Evolutionary conservation across 176 grass and related monocot genomes (phyloP), one percentile per base, ranked within the genome.

Genomic region (Olyra latifolia): DNA sequence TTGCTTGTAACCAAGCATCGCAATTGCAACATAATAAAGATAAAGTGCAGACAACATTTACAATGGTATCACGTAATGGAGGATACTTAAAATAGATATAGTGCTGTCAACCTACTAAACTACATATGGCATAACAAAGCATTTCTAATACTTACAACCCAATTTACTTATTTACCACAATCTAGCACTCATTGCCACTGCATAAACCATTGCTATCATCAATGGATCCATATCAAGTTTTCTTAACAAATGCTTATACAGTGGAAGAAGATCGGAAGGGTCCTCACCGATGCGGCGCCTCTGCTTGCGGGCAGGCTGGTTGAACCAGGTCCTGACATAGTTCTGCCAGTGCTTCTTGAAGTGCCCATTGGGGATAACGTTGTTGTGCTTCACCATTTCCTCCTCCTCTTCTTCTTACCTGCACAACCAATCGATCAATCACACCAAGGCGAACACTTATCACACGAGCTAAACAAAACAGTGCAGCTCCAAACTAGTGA

Each of bases 261-360:
- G 28, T 6, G 7, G 1, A 20, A 22, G 23, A 24, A 22, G 23
- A 28, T 4, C 5, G 2, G 0, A 9, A 0, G 68, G 23, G 0
- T 2, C 45, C 71, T 89, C 39, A 89, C 93, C 93, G 50, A 80
- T 75, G 80, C 93, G 88, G 81, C 93, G 88, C 87, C 88, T 93
- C 53, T 81, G 88, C 84, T 97, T 97, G 82, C 90, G 90, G 4
- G 93, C 93, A 0, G 93, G 93, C 80, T 97, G 93, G 90, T 97
- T 97, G 82, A 97, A 97, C 93, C 90, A 97, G 14, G 93, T 97
- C 68, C 72, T 90, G 66, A 93, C 93, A 82, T 93, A 85, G 53
- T 91, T 90, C 80, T 97, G 93, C 93, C 93, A 97, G n/a, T 91
- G 80, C 86, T 97, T 97, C 83, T 91, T 93, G 76, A 89, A 93